phyloP scores from a whole-genome alignment of 2,329 filamentous ascomycete species.

The Sphaerulina musiva region DNA sequence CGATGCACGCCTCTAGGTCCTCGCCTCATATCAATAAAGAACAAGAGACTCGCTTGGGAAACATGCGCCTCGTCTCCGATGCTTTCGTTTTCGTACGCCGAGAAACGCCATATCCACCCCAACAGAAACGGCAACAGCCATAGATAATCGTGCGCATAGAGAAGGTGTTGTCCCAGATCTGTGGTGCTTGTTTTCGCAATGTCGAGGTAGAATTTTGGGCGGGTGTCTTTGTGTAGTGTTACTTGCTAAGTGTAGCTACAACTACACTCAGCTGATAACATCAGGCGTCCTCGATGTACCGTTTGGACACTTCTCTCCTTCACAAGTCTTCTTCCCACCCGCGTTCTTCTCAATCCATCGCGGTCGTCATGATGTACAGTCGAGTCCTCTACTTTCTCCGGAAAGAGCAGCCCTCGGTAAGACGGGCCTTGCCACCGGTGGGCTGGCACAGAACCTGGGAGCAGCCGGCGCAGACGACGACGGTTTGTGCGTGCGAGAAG shows the following conservation, averaged over 20 bases:
- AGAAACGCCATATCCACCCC: conserved; percentile 4
- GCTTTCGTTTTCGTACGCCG: conserved; percentile 7
- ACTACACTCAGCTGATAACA: conserved; percentile 5
- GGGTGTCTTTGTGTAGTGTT: conserved; percentile 1
- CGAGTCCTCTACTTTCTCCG: conserved; percentile 84
- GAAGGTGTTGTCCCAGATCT: background rate
- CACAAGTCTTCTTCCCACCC: background rate
- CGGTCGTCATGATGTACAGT: conserved; percentile 25
- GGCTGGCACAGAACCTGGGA: conserved; percentile 99
- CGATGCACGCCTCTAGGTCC: conserved; percentile 11
- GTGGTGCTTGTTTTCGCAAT: background rate
- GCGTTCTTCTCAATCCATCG: conserved; percentile 14
- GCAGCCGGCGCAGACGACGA: conserved; percentile 99
- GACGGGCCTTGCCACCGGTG: conserved; percentile 96
- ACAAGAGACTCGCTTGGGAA: conserved; percentile 7
- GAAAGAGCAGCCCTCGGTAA: conserved; percentile 99
- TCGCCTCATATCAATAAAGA: conserved; percentile 1
- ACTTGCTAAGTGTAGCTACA: conserved; percentile 8
- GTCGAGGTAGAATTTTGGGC: background rate
- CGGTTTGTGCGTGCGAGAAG: conserved; percentile 99
- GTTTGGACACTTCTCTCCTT: conserved; percentile 1
- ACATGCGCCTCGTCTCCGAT: conserved; percentile 13
- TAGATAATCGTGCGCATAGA: background rate
- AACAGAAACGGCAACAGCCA: background rate
- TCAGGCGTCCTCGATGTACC: conserved; percentile 2